Conservation (phyloP, 495 filamentous ascomycete species). For the Penicillium taxi region DNA sequence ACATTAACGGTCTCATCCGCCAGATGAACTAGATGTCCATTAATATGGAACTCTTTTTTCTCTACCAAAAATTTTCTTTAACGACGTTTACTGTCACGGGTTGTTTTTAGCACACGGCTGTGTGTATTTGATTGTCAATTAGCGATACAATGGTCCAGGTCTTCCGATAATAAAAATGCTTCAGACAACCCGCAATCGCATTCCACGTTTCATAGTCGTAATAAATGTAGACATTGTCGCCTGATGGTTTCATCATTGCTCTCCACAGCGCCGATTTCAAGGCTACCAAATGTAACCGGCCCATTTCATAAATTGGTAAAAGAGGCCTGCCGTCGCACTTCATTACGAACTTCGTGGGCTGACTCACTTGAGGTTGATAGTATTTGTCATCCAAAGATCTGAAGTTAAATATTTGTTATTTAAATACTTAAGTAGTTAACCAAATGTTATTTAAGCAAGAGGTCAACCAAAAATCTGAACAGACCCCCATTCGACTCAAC, state of each 20-base stretch:
- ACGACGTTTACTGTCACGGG: conserved; percentile 24
- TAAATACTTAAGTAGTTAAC: too few species aligned
- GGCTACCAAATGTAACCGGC: too few species aligned
- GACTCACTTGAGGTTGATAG: too few species aligned
- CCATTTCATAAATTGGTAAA: too few species aligned
- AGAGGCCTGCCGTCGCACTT: too few species aligned
- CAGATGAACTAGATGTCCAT: conserved; percentile 83
- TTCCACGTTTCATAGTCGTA: conserved; percentile 7
- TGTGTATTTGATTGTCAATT: conserved; percentile 27
- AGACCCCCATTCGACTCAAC: too few species aligned
- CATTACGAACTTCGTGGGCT: too few species aligned
- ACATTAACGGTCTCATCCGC: conserved; percentile 93
- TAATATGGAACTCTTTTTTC: conserved; percentile 8
- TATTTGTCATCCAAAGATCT: too few species aligned
- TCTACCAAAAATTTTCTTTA: conserved; percentile 12
- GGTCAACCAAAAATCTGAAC: too few species aligned
- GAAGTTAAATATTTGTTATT: too few species aligned
- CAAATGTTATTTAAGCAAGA: too few species aligned
- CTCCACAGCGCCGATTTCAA: not conserved
- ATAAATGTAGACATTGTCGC: not conserved
- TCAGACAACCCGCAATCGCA: conserved; percentile 30
- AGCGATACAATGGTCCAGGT: conserved; percentile 38
- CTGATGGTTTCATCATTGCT: too few species aligned
- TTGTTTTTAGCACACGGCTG: conserved; percentile 27
- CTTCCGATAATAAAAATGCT: conserved; percentile 33